Percentiles rank a stretch among this genome's conserved stretches.
Evolutionary conservation across 1,284 basidiomycete genomes (phyloP).

Genomic region (Ceratobasidium sp.): DNA sequence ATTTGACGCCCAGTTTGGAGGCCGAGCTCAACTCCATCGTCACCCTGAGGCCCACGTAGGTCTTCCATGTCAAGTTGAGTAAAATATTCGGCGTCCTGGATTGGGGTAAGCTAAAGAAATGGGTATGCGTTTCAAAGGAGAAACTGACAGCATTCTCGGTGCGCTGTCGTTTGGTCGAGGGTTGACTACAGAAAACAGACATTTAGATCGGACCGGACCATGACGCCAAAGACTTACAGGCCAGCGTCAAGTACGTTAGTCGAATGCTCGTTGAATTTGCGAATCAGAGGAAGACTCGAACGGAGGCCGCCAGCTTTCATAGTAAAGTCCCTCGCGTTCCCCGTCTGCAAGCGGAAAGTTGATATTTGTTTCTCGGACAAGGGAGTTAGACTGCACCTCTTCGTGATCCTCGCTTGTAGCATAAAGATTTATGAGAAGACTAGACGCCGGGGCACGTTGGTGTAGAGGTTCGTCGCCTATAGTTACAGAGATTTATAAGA

Average conservation of each 20-base stretch:
- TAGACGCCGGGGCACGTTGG: slow-evolving; percentile 74
- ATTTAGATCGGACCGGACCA: background rate
- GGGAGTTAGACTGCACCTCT: slow-evolving; percentile 67
- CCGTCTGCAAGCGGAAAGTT: slow-evolving; percentile 66
- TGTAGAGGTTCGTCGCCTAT: slow-evolving; percentile 86
- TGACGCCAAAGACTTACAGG: slow-evolving; percentile 63
- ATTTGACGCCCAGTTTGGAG: slow-evolving; percentile 65
- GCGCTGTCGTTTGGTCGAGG: slow-evolving; percentile 70
- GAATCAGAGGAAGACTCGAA: slow-evolving; percentile 90
- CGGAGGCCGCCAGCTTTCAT: slow-evolving; percentile 96
- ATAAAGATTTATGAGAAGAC: slow-evolving; percentile 85
- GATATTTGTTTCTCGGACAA: background rate
- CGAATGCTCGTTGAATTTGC: slow-evolving; percentile 98
- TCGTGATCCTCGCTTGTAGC: slow-evolving; percentile 94
- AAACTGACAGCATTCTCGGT: slow-evolving; percentile 49
- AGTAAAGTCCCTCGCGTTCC: slow-evolving; percentile 90
- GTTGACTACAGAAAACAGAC: slow-evolving; percentile 51
- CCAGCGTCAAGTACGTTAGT: slow-evolving; percentile 86
- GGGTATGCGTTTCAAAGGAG: no score
- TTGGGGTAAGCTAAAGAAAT: background rate
- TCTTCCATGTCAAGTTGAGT: slow-evolving; percentile 89
- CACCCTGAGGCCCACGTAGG: slow-evolving; percentile 75
- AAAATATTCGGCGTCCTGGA: slow-evolving; percentile 61
- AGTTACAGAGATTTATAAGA: slow-evolving; percentile 6
- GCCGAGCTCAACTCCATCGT: slow-evolving; percentile 81